phyloP scores from a whole-genome alignment of 208 protist species.

The Crithidia bombi region DNA sequence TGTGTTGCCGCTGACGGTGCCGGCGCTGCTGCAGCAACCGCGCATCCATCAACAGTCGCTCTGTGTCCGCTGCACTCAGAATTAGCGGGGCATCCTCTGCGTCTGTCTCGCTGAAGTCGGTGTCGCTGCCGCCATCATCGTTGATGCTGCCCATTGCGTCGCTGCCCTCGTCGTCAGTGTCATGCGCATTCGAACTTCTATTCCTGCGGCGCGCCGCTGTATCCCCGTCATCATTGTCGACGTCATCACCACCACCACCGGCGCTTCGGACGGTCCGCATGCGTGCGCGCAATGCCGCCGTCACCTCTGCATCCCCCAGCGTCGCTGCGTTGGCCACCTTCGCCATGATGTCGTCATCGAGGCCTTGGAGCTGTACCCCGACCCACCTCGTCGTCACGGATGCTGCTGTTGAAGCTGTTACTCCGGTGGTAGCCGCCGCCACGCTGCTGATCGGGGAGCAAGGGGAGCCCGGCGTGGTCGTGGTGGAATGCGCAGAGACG shows the following conservation, averaged over 20 bases:
- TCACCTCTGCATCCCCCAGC: slow-evolving; percentile 3
- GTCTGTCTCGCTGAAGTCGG: not conserved
- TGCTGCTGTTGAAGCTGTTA: slow-evolving; percentile 4
- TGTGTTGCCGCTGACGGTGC: slow-evolving; percentile 12
- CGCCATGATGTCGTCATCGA: slow-evolving; percentile 2
- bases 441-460: no score
- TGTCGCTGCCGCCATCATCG: slow-evolving; percentile 1
- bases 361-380: slow-evolving; percentile 10
- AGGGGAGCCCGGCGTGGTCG: no score
- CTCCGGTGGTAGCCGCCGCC: not conserved
- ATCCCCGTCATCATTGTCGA: not conserved
- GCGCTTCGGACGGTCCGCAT: not conserved
- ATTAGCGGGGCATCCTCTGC: slow-evolving; percentile 19
- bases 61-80: slow-evolving; percentile 38
- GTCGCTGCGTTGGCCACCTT: not conserved
- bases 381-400: slow-evolving; percentile 10
- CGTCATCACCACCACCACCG: not conserved
- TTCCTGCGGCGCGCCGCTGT: not conserved
- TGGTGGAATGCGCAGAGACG: no score
- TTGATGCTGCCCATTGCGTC: not conserved
- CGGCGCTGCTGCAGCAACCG: slow-evolving; percentile 26
- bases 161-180: not conserved
- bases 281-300: slow-evolving; percentile 11
- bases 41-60: slow-evolving; percentile 37
- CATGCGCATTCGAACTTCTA: not conserved